Conservation (phyloP, 805 yeast species). For the Blastobotrys americana region DNA sequence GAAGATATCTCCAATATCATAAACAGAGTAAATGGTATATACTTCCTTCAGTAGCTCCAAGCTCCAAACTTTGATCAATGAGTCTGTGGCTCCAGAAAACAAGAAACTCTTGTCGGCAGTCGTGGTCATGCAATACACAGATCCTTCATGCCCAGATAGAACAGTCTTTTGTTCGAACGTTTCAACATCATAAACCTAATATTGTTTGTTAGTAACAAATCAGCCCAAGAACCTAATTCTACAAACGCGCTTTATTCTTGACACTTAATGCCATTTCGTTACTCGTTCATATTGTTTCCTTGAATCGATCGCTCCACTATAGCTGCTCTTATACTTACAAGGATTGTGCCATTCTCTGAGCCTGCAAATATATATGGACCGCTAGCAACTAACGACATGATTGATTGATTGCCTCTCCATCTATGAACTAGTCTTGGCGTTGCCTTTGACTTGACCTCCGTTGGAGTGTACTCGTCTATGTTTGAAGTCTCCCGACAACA, state of each 20-base stretch:
- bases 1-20: conserved; percentile 92
- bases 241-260: too few species aligned
- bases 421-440: conserved; percentile 44
- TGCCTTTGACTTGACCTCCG: conserved; percentile 1
- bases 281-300: too few species aligned
- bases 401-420: conserved; percentile 70
- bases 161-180: conserved; percentile 52
- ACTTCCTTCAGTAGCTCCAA: conserved; percentile 37
- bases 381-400: conserved; percentile 46
- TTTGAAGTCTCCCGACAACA: conserved; percentile 18
- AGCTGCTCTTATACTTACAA: too few species aligned
- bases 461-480: conserved; percentile 8
- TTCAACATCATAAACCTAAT: conserved; percentile 56
- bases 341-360: conserved; percentile 74
- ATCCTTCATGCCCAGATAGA: conserved; percentile 58
- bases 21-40: conserved; percentile 71
- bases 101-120: conserved; percentile 45
- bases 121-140: conserved; percentile 58
- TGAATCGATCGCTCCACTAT: too few species aligned
- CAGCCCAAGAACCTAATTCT: too few species aligned
- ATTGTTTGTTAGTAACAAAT: too few species aligned
- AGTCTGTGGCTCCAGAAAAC: conserved; percentile 86
- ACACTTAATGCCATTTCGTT: too few species aligned
- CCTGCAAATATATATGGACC: conserved; percentile 61
- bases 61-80: conserved; percentile 81